These are phyloP conservation scores for Exophiala sp. DNA, from an alignment of 2,329 filamentous ascomycete genomes.

Conservation along the genomic window DNA sequence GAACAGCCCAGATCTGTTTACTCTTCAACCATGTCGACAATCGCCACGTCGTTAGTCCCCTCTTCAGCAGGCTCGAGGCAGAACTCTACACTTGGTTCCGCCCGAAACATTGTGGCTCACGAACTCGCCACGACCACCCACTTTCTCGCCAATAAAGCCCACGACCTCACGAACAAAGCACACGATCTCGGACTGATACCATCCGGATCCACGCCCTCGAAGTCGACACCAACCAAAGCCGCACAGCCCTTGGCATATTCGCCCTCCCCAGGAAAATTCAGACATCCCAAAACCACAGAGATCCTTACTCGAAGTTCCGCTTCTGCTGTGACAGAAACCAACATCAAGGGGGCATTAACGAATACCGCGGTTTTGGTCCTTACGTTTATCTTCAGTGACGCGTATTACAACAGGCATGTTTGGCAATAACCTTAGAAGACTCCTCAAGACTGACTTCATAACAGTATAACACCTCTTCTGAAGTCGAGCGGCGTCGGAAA, in stretches of 20 bases:
- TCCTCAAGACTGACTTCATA: not conserved
- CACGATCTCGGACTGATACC: conserved; percentile 1
- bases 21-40: conserved; percentile 16
- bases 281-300: conserved; percentile 81
- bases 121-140: conserved; percentile 6
- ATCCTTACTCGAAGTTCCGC: conserved; percentile 75
- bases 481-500: conserved; percentile 36
- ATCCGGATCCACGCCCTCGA: no score
- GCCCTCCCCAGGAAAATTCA: conserved; percentile 68
- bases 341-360: conserved; percentile 63
- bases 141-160: not conserved
- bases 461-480: conserved; percentile 34
- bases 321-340: conserved; percentile 70
- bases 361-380: conserved; percentile 55
- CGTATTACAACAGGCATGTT: conserved; percentile 23
- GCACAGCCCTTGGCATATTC: conserved; percentile 7
- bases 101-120: conserved; percentile 6
- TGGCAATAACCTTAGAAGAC: not conserved
- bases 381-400: conserved; percentile 40
- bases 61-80: conserved; percentile 6
- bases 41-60: conserved; percentile 16
- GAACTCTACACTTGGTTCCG: conserved; percentile 7
- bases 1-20: not conserved
- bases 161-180: conserved; percentile 1
- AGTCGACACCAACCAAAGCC: not conserved